Evolutionary conservation across 768 basidiomycete genomes (phyloP), one percentile per base, ranked within the genome.

Genomic region (Boletus huronensis): DNA sequence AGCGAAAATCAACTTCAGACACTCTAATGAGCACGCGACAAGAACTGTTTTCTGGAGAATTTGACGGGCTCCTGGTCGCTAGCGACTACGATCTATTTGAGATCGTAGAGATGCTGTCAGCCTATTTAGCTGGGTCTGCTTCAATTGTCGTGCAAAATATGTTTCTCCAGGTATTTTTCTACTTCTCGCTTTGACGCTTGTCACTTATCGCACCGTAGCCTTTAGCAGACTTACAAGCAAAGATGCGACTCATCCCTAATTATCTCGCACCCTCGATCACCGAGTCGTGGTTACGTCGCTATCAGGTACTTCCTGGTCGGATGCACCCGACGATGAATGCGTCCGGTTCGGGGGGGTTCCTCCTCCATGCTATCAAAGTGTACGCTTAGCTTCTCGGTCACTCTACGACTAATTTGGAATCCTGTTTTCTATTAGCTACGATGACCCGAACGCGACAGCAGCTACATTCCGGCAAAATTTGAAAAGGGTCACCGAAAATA

Each of bases 281-380:
- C 3, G 96, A 98, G 71, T 77, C 83, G 11, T 98, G 90, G 88
- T 70, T 92, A 39, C 83, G 96, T 28, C 81, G 83, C 58, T 99
- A 98, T 74, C 96, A 98, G 75, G 87, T 94, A 16, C 77, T 99
- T n/a, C 97, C 97, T 23, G 96, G 97, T 23, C 81, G 97, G 34
- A 96, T 92, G 38, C 97, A 99, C 74, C 97, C 97, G 4, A 84
- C 82, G 59, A 98, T 99, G 97, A 86, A 79, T 52, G 90, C 85
- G 54, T 87, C 90, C 21, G 92, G 91, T 11, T 85, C 88, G 1
- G 95, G 93, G 14, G 96, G 97, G 0, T 97, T 84, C 72, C 72
- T 98, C 41, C 77, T 98, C 29, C 85, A 90, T 65, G 81, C 85
- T 17, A 87, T 84, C n/a, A 92, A 91, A 81, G 83, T 98, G 88